Evolutionary conservation across 2,329 filamentous ascomycete genomes (phyloP).

Genomic region (Biscogniauxia sp.): DNA sequence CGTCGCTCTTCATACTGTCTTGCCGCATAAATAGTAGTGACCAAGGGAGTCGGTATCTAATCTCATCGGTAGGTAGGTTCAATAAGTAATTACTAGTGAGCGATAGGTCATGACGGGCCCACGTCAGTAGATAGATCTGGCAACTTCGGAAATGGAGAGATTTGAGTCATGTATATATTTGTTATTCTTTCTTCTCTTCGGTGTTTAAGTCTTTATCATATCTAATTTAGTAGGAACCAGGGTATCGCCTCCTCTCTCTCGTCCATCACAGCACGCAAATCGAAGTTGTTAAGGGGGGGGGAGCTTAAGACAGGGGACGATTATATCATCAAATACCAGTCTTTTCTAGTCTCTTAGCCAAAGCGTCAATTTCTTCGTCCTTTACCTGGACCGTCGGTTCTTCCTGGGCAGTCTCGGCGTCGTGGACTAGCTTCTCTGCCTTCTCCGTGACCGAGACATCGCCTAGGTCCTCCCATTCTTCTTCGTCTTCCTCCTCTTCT

Average conservation of each 20-base stretch:
- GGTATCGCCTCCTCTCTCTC: slow-evolving; percentile 17
- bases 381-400: slow-evolving; percentile 69
- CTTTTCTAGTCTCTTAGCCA: slow-evolving; percentile 75
- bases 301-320: neutral
- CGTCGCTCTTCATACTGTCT: neutral
- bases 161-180: too few species aligned
- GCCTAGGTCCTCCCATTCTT: slow-evolving; percentile 65
- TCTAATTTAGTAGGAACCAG: slow-evolving; percentile 1
- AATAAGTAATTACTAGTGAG: too few species aligned
- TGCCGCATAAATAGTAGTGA: neutral
- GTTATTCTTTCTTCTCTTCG: neutral
- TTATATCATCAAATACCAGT: slow-evolving; percentile 51
- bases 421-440: slow-evolving; percentile 66
- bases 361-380: slow-evolving; percentile 75
- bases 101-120: neutral
- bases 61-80: neutral
- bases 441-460: slow-evolving; percentile 61
- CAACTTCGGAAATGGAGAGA: neutral
- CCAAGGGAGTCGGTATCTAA: neutral
- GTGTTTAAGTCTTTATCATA: slow-evolving; percentile 1
- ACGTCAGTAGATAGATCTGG: neutral
- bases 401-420: slow-evolving; percentile 69
- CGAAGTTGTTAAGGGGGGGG: slow-evolving; percentile 3
- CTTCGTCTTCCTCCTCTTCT: slow-evolving; percentile 65
- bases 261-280: slow-evolving; percentile 1